A percentile compares a stretch with the other conserved stretches of the same genome.
Evolutionary conservation across 2,329 filamentous ascomycete genomes (phyloP).

Genomic region (Fusarium luffae): DNA sequence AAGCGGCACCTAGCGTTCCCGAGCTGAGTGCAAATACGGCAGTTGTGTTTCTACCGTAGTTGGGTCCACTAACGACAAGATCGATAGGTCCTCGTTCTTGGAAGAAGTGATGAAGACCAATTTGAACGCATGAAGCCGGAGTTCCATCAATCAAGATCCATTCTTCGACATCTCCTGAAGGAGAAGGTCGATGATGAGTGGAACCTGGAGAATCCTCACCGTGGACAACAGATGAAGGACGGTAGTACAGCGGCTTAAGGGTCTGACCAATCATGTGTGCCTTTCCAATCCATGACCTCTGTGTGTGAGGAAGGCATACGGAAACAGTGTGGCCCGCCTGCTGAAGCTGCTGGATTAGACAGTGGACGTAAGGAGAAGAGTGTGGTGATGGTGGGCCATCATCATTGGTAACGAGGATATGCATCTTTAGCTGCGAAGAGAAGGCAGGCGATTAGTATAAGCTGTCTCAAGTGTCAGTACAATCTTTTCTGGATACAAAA

Average conservation of each 20-base stretch:
- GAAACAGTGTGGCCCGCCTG: slow-evolving; percentile 85
- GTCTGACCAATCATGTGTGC: slow-evolving; percentile 94
- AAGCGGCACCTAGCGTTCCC: slow-evolving; percentile 79
- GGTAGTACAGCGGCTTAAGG: slow-evolving; percentile 86
- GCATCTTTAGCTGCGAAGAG: slow-evolving; percentile 56
- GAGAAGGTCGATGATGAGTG: slow-evolving; percentile 67
- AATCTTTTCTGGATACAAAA: not conserved
- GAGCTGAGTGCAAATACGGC: slow-evolving; percentile 82
- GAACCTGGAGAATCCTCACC: slow-evolving; percentile 68
- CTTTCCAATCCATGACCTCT: slow-evolving; percentile 98
- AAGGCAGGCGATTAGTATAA: not conserved
- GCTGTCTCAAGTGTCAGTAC: slow-evolving; percentile 4
- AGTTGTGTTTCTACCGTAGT: slow-evolving; percentile 86
- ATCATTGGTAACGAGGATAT: slow-evolving; percentile 78
- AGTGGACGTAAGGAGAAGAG: slow-evolving; percentile 84
- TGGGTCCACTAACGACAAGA: slow-evolving; percentile 81
- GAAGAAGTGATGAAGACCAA: slow-evolving; percentile 84
- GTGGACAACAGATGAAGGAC: slow-evolving; percentile 60
- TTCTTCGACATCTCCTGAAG: slow-evolving; percentile 72
- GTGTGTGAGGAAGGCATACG: slow-evolving; percentile 88
- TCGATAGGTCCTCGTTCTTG: slow-evolving; percentile 77
- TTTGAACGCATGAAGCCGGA: slow-evolving; percentile 83
- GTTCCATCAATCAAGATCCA: slow-evolving; percentile 87
- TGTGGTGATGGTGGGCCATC: slow-evolving; percentile 82
- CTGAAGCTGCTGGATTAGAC: slow-evolving; percentile 76